These are phyloP conservation scores for Aquilaria yunnanensis DNA, from an alignment of 345 rosid genomes.

Conservation along the genomic window DNA sequence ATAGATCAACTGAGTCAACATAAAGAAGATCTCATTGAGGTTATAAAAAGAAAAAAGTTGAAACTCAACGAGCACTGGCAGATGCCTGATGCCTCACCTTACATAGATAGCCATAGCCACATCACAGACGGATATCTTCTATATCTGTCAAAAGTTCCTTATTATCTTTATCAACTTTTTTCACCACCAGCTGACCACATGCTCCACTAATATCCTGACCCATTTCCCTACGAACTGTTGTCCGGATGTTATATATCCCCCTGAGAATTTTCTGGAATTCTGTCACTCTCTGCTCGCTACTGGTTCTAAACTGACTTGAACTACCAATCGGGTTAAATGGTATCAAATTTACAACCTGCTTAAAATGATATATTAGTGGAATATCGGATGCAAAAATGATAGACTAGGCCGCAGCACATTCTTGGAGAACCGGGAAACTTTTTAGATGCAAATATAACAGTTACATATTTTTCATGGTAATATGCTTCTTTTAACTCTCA, in stretches of 20 bases:
- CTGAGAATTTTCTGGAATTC: constrained; percentile 81
- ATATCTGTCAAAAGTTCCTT: constrained; percentile 47
- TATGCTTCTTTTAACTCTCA: neutral
- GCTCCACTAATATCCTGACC: constrained; percentile 95
- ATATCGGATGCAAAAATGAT: constrained; percentile 5
- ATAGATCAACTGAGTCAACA: too few species aligned
- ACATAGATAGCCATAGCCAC: constrained; percentile 3
- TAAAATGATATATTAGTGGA: constrained; percentile 3
- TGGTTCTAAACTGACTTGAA: constrained; percentile 59
- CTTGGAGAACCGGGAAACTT: neutral
- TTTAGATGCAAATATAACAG: neutral
- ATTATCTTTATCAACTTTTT: constrained; percentile 37
- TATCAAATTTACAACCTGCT: constrained; percentile 88
- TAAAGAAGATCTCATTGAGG: neutral
- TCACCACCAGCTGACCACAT: constrained; percentile 91
- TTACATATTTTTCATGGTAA: neutral
- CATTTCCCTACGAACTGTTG: constrained; percentile 85
- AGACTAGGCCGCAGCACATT: neutral
- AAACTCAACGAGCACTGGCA: neutral
- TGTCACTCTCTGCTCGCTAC: constrained; percentile 47
- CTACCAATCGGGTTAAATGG: constrained; percentile 89
- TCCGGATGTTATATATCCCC: constrained; percentile 63
- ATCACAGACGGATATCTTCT: constrained; percentile 69
- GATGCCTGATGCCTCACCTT: neutral
- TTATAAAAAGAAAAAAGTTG: neutral